Conservation (phyloP, 805 yeast species). For the Saccharomyces eubayanus region DNA sequence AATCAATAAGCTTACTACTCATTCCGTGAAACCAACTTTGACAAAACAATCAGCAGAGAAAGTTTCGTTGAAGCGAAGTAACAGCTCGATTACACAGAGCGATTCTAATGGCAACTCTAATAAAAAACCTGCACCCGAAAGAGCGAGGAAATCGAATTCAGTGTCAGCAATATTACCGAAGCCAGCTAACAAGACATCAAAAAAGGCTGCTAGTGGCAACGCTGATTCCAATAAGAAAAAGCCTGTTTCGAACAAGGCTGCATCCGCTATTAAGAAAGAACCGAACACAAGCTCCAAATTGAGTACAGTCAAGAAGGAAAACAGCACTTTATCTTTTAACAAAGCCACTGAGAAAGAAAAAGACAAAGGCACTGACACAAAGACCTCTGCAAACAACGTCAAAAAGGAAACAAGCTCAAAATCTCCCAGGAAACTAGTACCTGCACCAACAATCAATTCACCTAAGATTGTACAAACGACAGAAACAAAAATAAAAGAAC, state of each 20-base stretch:
- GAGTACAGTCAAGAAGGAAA: slow-evolving; percentile 2
- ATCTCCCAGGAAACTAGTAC: slow-evolving; percentile 17
- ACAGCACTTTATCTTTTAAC: background rate
- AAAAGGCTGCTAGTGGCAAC: slow-evolving; percentile 1
- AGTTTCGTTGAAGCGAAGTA: background rate
- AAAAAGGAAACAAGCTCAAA: slow-evolving; percentile 11
- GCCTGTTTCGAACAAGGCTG: slow-evolving; percentile 4
- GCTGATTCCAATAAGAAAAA: slow-evolving; percentile 3
- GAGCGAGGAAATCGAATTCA: slow-evolving; percentile 6
- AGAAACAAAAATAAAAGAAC: slow-evolving; percentile 13
- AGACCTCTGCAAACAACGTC: slow-evolving; percentile 1
- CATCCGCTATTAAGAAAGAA: background rate
- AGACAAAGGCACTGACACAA: background rate
- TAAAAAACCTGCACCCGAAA: slow-evolving; percentile 2
- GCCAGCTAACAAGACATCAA: background rate
- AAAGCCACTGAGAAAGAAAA: background rate
- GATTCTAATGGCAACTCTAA: background rate
- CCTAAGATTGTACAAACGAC: slow-evolving; percentile 15
- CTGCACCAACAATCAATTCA: slow-evolving; percentile 18
- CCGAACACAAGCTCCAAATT: background rate
- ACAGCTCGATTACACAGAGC: background rate
- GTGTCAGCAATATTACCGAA: slow-evolving; percentile 5
- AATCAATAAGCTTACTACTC: background rate
- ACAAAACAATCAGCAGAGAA: background rate
- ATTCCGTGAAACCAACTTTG: slow-evolving; percentile 1